Evolutionary conservation across 352 stramenopile genomes (phyloP).

Genomic region (Thraustochytrium aureum): DNA sequence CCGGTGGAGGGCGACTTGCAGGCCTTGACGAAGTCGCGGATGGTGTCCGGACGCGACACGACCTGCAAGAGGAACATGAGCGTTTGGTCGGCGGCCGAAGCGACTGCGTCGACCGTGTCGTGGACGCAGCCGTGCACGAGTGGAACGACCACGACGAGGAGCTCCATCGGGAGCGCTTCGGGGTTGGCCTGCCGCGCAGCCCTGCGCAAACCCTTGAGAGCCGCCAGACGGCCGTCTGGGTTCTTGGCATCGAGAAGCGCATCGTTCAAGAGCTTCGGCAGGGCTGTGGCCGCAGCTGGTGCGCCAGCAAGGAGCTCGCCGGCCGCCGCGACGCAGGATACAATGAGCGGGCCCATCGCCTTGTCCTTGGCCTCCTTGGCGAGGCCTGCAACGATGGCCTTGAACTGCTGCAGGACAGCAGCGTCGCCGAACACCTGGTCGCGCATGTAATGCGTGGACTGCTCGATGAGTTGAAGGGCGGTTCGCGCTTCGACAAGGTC

Average conservation of each 20-base stretch:
- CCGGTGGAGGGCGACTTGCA: background rate
- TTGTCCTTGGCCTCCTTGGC: background rate
- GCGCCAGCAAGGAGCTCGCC: background rate
- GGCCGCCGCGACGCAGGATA: background rate
- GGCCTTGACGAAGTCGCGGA: conserved; percentile 27
- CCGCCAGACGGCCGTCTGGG: background rate
- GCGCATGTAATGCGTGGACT: background rate
- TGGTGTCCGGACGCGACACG: background rate
- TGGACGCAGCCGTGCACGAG: background rate
- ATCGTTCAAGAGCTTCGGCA: background rate
- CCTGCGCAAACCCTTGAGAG: background rate
- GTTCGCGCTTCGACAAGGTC: background rate
- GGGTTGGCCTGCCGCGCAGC: background rate
- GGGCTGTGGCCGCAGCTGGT: background rate
- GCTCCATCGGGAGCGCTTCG: background rate
- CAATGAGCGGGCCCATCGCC: background rate
- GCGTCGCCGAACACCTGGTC: background rate
- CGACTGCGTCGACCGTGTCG: background rate
- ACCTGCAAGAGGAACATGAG: conserved; percentile 10
- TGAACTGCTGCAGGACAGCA: background rate
- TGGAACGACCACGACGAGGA: background rate
- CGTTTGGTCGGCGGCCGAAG: background rate
- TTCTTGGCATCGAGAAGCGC: conserved; percentile 9
- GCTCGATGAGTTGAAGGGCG: background rate
- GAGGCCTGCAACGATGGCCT: background rate